Evolutionary conservation across 768 basidiomycete genomes (phyloP).

Genomic region (Ephemerocybe angulata): DNA sequence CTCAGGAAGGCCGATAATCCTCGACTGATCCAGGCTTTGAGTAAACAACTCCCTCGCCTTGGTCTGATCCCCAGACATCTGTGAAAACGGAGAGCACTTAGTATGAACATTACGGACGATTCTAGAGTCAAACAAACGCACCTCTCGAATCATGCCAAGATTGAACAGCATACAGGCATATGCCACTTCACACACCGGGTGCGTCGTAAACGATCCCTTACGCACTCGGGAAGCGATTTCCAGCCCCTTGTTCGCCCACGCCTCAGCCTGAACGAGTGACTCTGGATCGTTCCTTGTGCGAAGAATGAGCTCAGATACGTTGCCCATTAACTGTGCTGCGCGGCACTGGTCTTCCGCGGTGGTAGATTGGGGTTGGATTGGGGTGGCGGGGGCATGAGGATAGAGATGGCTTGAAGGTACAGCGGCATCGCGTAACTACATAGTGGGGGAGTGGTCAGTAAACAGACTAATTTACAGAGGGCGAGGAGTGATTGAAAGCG

Average conservation of each 20-base stretch:
- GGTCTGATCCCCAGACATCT: slow-evolving; percentile 38
- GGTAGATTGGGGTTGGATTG: slow-evolving; percentile 17
- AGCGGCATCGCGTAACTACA: slow-evolving; percentile 41
- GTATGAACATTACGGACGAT: too few species aligned
- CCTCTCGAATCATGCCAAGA: slow-evolving; percentile 54
- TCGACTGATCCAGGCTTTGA: slow-evolving; percentile 34
- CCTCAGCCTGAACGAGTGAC: slow-evolving; percentile 46
- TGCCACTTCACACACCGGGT: slow-evolving; percentile 47
- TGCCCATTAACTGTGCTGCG: slow-evolving; percentile 49
- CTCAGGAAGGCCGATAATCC: slow-evolving; percentile 31
- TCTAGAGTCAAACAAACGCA: slow-evolving; percentile 15
- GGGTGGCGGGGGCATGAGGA: slow-evolving; percentile 50
- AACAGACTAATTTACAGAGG: too few species aligned
- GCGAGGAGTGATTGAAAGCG: slow-evolving; percentile 16
- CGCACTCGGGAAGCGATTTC: slow-evolving; percentile 27
- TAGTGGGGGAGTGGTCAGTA: background rate
- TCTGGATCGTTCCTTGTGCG: slow-evolving; percentile 30
- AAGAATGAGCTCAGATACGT: slow-evolving; percentile 42
- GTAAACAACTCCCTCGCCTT: slow-evolving; percentile 30
- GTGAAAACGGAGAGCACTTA: too few species aligned
- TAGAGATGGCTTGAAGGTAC: slow-evolving; percentile 61
- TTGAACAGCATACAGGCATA: slow-evolving; percentile 59
- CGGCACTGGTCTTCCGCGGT: slow-evolving; percentile 53
- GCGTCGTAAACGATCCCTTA: slow-evolving; percentile 19
- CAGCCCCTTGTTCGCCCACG: slow-evolving; percentile 52